phyloP scores from a whole-genome alignment of 495 filamentous ascomycete species.

The Penicillium coffeae region DNA sequence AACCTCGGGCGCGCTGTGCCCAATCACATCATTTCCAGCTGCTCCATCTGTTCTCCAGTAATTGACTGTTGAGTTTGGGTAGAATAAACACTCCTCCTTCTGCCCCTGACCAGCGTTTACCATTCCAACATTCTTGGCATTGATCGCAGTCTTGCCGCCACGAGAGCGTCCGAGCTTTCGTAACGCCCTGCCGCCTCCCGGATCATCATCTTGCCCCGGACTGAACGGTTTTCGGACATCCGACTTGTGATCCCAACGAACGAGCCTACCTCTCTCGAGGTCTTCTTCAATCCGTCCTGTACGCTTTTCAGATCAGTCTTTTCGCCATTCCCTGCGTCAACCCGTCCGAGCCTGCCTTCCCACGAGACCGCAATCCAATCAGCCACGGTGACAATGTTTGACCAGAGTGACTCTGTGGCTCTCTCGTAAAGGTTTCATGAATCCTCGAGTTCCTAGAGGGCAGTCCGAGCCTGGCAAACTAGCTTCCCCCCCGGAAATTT shows the following conservation, averaged over 20 bases:
- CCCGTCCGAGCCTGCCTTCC: not conserved
- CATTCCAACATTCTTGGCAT: not conserved
- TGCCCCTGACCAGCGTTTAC: not conserved
- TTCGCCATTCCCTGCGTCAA: not conserved
- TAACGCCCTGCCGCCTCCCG: not conserved
- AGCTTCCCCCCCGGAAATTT: not conserved
- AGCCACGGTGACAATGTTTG: slow-evolving; percentile 14
- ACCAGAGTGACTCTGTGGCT: not conserved
- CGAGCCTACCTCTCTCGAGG: too few species aligned
- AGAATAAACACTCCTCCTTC: not conserved
- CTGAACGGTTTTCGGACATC: not conserved
- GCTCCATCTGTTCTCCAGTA: slow-evolving; percentile 16
- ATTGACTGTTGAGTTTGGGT: not conserved
- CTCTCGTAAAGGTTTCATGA: slow-evolving; percentile 12
- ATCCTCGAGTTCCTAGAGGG: not conserved
- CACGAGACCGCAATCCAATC: not conserved
- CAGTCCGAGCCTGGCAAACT: not conserved
- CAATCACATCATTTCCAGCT: slow-evolving; percentile 26
- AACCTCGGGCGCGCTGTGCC: slow-evolving; percentile 15
- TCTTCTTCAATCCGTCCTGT: too few species aligned
- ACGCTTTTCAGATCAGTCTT: too few species aligned
- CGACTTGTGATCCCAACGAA: not conserved
- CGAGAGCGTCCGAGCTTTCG: not conserved
- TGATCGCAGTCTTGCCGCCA: not conserved
- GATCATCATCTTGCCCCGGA: not conserved